Evolutionary conservation across 495 filamentous ascomycete species (phyloP).

Genomic region (Aspergillus asperescens): DNA sequence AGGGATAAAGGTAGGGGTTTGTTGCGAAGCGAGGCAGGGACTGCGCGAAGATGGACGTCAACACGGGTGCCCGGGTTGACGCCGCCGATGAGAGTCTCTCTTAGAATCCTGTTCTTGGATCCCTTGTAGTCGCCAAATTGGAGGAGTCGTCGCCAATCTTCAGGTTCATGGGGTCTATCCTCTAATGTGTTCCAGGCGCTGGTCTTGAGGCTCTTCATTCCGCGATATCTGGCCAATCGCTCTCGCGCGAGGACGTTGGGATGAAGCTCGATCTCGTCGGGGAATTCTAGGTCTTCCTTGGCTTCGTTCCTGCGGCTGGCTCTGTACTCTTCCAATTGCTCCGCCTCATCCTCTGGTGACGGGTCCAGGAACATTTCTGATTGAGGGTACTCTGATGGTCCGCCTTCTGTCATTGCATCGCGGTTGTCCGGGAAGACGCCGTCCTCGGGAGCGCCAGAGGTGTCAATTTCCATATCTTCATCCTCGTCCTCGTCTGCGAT

Average conservation of each 20-base stretch:
- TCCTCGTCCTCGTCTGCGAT: constrained; percentile 54
- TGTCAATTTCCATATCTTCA: constrained; percentile 46
- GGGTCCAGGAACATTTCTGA: constrained; percentile 89
- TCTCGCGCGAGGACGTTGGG: constrained; percentile 83
- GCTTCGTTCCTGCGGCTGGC: constrained; percentile 68
- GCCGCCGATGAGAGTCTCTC: constrained; percentile 80
- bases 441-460: constrained; percentile 60
- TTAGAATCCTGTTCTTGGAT: constrained; percentile 63
- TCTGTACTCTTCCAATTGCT: constrained; percentile 73
- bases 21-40: constrained; percentile 55
- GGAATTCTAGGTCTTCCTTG: constrained; percentile 88
- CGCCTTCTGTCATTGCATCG: constrained; percentile 69
- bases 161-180: constrained; percentile 77
- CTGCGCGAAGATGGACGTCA: constrained; percentile 68
- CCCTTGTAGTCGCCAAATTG: constrained; percentile 79
- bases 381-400: constrained; percentile 77
- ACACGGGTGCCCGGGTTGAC: constrained; percentile 78
- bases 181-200: constrained; percentile 85
- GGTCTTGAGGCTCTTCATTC: constrained; percentile 80
- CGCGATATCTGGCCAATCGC: constrained; percentile 76
- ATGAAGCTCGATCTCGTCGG: constrained; percentile 92
- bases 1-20: constrained; percentile 59
- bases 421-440: constrained; percentile 68
- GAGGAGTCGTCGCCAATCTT: constrained; percentile 81
- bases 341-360: constrained; percentile 78